These are phyloP conservation scores for Taphrina communis DNA, from an alignment of 1,139 yeast genomes.

Conservation along the genomic window DNA sequence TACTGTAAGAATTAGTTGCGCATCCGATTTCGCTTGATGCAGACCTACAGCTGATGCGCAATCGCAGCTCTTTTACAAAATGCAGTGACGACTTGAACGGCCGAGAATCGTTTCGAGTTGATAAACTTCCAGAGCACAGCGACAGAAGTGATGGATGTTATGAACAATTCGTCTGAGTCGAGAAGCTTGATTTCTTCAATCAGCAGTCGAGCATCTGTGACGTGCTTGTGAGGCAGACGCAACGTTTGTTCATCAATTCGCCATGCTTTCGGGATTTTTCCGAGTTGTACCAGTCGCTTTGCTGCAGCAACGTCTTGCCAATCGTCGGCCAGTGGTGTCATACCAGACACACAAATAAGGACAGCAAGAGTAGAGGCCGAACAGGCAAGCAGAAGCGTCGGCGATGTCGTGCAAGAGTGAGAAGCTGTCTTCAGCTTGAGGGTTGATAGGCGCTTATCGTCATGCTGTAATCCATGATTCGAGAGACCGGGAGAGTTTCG, in stretches of 20 bases:
- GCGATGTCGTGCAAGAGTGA: not conserved
- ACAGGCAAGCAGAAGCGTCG: not conserved
- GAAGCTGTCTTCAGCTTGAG: not conserved
- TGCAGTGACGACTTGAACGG: conserved; percentile 59
- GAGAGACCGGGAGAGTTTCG: conserved; percentile 2
- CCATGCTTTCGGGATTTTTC: conserved; percentile 21
- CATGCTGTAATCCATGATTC: conserved; percentile 6
- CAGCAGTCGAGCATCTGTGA: conserved; percentile 10
- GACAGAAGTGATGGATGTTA: conserved; percentile 13
- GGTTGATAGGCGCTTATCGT: conserved; percentile 1
- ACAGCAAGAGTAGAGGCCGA: not conserved
- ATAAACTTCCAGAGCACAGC: conserved; percentile 51
- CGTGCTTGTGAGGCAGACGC: not conserved
- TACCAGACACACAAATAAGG: not conserved
- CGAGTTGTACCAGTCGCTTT: conserved; percentile 9
- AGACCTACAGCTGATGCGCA: conserved; percentile 49
- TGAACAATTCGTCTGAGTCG: not conserved
- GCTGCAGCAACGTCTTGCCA: conserved; percentile 13
- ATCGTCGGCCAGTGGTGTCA: conserved; percentile 2
- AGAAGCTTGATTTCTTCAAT: conserved; percentile 1
- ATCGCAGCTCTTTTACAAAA: conserved; percentile 65
- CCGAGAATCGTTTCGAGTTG: conserved; percentile 54
- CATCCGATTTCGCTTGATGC: not conserved
- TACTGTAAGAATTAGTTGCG: conserved; percentile 46
- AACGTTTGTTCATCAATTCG: not conserved